Evolutionary conservation across 108 stramenopile genomes (phyloP), one percentile per base, ranked within the genome.

Genomic region (Mediolabrus comicus): DNA sequence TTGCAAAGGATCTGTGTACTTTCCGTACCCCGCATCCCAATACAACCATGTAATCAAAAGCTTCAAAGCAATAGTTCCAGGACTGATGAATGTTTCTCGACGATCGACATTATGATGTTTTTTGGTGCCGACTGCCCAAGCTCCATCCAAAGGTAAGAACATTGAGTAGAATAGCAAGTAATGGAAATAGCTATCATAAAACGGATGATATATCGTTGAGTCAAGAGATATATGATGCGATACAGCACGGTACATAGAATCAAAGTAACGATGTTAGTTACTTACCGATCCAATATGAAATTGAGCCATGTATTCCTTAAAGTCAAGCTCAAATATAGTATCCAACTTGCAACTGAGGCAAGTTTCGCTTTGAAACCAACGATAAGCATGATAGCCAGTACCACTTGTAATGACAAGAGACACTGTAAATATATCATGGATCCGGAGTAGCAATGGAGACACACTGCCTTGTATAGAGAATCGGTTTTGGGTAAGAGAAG

Each of bases 241-340:
- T n/a, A n/a, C n/a, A n/a, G n/a, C n/a, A n/a, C n/a, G n/a, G n/a
- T n/a, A 14, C 39, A 41, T 14, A 41, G 11, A 11, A 41, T 11
- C 39, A 41, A 41, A 41, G 12, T 12, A 11, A 14, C 39, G 14
- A 41, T 14, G 12, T 14, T 12, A 41, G 11, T 14, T 41, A 27
- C 53, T 65, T 22, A 72, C 78, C 93, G 83, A 79, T 95, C 94
- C 59, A 95, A 66, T 59, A 95, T 95, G 52, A 90, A 95, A 59
- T 87, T 86, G 32, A 95, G 74, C 91, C 91, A 95, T 11, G 89
- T 92, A 71, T 90, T 90, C 19, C 94, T 68, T 33, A 95, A 71
- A 16, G 87, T 92, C 55, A 92, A 74, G 57, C 83, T 84, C 2
- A 91, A 74, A 34, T 92, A 95, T 55, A 92, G 52, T 62, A 82